These are phyloP conservation scores for Claviceps sp. DNA, from an alignment of 2,329 filamentous ascomycete species.

Conservation along the genomic window DNA sequence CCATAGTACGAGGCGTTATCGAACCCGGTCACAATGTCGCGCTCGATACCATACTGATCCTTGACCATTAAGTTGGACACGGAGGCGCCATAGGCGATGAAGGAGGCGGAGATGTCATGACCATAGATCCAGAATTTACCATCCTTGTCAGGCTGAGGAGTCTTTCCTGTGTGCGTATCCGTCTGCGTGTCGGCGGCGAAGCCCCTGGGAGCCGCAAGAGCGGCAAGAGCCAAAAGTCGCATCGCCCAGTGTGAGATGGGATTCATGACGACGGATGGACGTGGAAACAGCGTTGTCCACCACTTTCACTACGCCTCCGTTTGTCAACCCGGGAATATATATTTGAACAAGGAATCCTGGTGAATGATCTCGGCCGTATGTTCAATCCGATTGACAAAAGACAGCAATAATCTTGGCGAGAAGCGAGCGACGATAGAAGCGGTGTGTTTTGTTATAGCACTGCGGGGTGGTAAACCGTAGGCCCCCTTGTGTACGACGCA, in stretches of 20 bases:
- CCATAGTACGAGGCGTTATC: constrained; percentile 63
- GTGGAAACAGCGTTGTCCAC: too few relatives aligned
- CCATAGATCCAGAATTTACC: constrained; percentile 62
- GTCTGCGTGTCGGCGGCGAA: constrained; percentile 3
- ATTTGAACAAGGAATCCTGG: too few relatives aligned
- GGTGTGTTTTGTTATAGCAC: too few relatives aligned
- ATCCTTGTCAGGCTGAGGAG: constrained; percentile 34
- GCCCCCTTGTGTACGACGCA: too few relatives aligned
- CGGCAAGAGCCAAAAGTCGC: constrained; percentile 8
- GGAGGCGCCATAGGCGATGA: constrained; percentile 63
- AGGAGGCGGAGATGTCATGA: constrained; percentile 51
- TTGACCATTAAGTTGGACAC: constrained; percentile 59
- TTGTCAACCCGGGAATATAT: too few relatives aligned
- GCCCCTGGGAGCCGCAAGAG: constrained; percentile 9
- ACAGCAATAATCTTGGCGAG: too few relatives aligned
- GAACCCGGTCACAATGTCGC: constrained; percentile 61
- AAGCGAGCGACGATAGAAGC: too few relatives aligned
- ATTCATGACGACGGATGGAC: constrained; percentile 9
- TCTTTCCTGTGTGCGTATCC: constrained; percentile 5
- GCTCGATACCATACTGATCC: constrained; percentile 52
- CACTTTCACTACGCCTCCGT: too few relatives aligned
- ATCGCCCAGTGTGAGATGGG: constrained; percentile 3
- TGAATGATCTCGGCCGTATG: too few relatives aligned
- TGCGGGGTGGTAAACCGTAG: too few relatives aligned
- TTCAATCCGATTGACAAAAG: too few relatives aligned